Conservation (phyloP, 1,284 basidiomycete species). For the Trametes versicolor region DNA sequence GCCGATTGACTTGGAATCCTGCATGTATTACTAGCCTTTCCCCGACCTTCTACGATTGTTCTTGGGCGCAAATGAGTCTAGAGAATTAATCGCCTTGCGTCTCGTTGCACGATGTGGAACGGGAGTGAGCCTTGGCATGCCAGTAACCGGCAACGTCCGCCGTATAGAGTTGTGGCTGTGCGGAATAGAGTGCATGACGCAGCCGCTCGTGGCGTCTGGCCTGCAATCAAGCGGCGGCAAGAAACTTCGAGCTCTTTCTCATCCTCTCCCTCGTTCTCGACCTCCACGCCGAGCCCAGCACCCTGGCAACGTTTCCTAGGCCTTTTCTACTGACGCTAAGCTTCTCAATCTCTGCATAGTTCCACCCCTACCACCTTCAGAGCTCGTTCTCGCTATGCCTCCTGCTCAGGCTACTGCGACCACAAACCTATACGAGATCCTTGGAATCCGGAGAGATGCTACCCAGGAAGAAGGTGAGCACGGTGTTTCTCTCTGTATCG, state of each 20-base stretch:
- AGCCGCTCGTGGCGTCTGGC: neutral
- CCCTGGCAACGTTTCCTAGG: slow-evolving; percentile 3
- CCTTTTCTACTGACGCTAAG: slow-evolving; percentile 20
- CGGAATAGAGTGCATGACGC: slow-evolving; percentile 7
- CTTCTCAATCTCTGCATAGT: neutral
- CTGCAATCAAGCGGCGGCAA: neutral
- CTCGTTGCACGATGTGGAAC: no score
- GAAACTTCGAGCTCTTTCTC: slow-evolving; percentile 27
- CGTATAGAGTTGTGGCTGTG: slow-evolving; percentile 22
- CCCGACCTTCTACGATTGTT: no score
- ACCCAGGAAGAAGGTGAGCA: slow-evolving; percentile 55
- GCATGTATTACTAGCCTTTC: no score
- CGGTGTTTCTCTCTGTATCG: slow-evolving; percentile 2
- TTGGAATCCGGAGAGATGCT: slow-evolving; percentile 51
- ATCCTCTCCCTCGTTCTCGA: neutral
- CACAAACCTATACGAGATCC: slow-evolving; percentile 62
- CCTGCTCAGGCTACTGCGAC: neutral
- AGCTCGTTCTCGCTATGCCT: neutral
- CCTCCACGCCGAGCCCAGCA: neutral
- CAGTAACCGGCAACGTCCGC: no score
- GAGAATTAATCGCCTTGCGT: no score
- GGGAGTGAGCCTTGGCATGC: no score
- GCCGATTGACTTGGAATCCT: no score
- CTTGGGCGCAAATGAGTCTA: no score
- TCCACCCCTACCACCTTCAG: neutral